A percentile compares a stretch with the other conserved stretches of the same genome.
phyloP scores from a whole-genome alignment of 2,329 filamentous ascomycete species.

The Pseudogymnoascus sp. region DNA sequence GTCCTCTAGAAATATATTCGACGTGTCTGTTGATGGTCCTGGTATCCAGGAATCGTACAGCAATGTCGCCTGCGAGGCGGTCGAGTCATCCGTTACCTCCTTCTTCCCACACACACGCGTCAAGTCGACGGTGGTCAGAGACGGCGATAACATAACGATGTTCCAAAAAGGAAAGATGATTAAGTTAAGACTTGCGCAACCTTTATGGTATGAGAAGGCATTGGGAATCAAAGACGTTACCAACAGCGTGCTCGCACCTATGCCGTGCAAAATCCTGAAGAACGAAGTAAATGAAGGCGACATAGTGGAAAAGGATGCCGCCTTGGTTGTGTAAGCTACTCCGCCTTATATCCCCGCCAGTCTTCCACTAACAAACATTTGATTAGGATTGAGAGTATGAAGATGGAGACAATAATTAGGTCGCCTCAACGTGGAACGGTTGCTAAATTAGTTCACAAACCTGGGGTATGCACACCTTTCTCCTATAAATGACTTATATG shows the following conservation, averaged over 20 bases:
- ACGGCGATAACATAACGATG: slow-evolving; percentile 58
- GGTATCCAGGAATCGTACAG: slow-evolving; percentile 33
- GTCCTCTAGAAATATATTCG: slow-evolving; percentile 31
- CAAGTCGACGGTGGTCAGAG: slow-evolving; percentile 66
- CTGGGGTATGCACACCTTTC: slow-evolving; percentile 51
- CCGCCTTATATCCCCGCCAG: slow-evolving; percentile 17
- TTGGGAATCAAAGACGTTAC: slow-evolving; percentile 72
- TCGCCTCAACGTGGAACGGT: slow-evolving; percentile 67
- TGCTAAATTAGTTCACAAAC: slow-evolving; percentile 65
- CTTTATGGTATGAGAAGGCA: slow-evolving; percentile 80
- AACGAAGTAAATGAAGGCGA: slow-evolving; percentile 83
- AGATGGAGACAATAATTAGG: slow-evolving; percentile 80
- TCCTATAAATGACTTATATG: slow-evolving; percentile 9
- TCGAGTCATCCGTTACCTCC: slow-evolving; percentile 49
- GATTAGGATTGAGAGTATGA: slow-evolving; percentile 72
- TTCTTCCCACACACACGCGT: slow-evolving; percentile 79
- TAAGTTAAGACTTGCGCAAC: slow-evolving; percentile 50
- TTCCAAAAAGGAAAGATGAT: slow-evolving; percentile 65
- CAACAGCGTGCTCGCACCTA: slow-evolving; percentile 82
- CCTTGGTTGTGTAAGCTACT: slow-evolving; percentile 67
- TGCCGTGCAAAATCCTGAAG: slow-evolving; percentile 93
- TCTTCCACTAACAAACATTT: neutral
- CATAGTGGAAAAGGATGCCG: slow-evolving; percentile 73
- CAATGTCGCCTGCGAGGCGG: slow-evolving; percentile 40
- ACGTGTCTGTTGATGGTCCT: slow-evolving; percentile 39